Percentiles rank a stretch among this genome's conserved stretches.
These are phyloP conservation scores for Sanghuangporus sanghuang DNA, from an alignment of 1,284 basidiomycete genomes.

Conservation along the genomic window DNA sequence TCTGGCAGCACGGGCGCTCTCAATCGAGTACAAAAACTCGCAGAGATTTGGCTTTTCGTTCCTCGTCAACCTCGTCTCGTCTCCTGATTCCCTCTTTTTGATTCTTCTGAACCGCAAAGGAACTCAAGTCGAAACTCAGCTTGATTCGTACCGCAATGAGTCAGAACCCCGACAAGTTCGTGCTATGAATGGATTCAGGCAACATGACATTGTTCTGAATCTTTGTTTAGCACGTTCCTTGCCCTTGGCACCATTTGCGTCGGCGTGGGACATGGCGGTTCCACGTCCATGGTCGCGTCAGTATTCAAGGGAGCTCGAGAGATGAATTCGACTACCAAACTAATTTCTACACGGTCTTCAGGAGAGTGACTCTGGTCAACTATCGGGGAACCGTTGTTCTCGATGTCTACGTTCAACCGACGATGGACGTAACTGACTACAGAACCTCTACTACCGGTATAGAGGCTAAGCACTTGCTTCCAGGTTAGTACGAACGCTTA, in stretches of 20 bases:
- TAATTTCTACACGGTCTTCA: constrained; percentile 24
- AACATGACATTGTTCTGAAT: constrained; percentile 49
- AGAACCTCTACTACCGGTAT: constrained; percentile 70
- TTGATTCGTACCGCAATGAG: constrained; percentile 1
- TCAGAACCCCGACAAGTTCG: constrained; percentile 13
- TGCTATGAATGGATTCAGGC: constrained; percentile 42
- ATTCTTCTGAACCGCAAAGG: constrained; percentile 20
- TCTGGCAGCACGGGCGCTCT: background rate
- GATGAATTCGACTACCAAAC: background rate
- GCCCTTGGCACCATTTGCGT: constrained; percentile 20
- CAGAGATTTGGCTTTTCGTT: background rate
- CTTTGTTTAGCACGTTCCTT: constrained; percentile 11
- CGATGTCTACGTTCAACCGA: constrained; percentile 61
- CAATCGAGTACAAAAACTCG: background rate
- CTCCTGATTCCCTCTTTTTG: background rate
- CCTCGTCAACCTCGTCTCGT: constrained; percentile 7
- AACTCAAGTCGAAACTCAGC: background rate
- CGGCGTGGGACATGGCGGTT: constrained; percentile 43
- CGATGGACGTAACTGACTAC: constrained; percentile 68
- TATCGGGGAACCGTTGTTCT: constrained; percentile 53
- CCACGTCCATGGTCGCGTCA: constrained; percentile 73
- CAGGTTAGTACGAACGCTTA: constrained; percentile 33
- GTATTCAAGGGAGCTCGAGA: constrained; percentile 24
- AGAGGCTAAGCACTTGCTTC: constrained; percentile 44
- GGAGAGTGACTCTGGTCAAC: constrained; percentile 60